A percentile compares a stretch with the other conserved stretches of the same genome.
phyloP scores from a whole-genome alignment of 2,329 filamentous ascomycete genomes.

The Hymenotorrendiella dingleyae region DNA sequence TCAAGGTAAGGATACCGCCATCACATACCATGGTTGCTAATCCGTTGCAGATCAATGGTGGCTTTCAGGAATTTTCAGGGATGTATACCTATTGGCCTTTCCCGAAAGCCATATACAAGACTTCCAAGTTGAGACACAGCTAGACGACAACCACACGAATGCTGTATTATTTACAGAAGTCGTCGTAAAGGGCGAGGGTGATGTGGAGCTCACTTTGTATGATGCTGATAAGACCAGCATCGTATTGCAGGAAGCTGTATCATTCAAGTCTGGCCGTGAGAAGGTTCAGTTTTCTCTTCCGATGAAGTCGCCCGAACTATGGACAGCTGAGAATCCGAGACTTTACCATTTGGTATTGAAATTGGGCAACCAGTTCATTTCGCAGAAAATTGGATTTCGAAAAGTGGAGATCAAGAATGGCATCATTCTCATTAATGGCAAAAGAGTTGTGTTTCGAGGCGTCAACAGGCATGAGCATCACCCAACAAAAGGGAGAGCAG shows the following conservation, averaged over 20 bases:
- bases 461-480: slow-evolving; percentile 69
- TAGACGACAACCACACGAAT: slow-evolving; percentile 46
- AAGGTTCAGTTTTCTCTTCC: slow-evolving; percentile 3
- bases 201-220: slow-evolving; percentile 1
- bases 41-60: slow-evolving; percentile 54
- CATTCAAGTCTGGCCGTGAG: slow-evolving; percentile 3
- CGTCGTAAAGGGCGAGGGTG: slow-evolving; percentile 25
- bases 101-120: slow-evolving; percentile 50
- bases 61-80: slow-evolving; percentile 61
- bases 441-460: slow-evolving; percentile 54
- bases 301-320: slow-evolving; percentile 52
- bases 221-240: not conserved
- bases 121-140: slow-evolving; percentile 47
- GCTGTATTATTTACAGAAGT: slow-evolving; percentile 40
- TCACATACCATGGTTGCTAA: not conserved
- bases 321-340: slow-evolving; percentile 62
- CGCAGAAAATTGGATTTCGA: slow-evolving; percentile 57
- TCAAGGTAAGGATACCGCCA: slow-evolving; percentile 29
- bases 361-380: slow-evolving; percentile 31
- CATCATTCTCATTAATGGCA: slow-evolving; percentile 57
- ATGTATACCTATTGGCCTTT: slow-evolving; percentile 57
- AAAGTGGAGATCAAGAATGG: slow-evolving; percentile 56
- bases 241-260: not conserved
- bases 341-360: slow-evolving; percentile 50
- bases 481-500: slow-evolving; percentile 46